Conservation (phyloP, 202 grass and related monocot species). For the Eragrostis tef region DNA sequence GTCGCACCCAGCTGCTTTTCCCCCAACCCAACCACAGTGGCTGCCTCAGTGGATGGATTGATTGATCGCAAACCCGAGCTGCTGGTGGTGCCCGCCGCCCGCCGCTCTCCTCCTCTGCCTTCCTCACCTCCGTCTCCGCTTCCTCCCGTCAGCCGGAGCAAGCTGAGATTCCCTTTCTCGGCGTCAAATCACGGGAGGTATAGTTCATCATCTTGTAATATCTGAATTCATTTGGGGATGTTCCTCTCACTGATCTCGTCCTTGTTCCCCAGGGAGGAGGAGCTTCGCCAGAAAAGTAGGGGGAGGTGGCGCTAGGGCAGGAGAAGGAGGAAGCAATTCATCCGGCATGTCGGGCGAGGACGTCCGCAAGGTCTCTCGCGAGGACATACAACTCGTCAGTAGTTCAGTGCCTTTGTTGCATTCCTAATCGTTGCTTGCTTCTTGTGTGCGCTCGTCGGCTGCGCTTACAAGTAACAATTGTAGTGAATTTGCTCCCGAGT, state of each 20-base stretch:
- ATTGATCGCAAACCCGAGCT: conserved; percentile 29
- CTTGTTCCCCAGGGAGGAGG: conserved; percentile 13
- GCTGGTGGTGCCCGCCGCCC: not conserved
- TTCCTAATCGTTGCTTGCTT: conserved; percentile 4
- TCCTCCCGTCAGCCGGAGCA: not conserved
- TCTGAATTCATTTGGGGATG: not conserved
- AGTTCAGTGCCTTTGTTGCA: conserved; percentile 18
- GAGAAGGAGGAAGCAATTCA: not conserved
- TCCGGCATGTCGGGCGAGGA: conserved; percentile 61
- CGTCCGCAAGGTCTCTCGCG: conserved; percentile 70
- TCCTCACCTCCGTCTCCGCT: not conserved
- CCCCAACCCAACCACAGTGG: conserved; percentile 12
- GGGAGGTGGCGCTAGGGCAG: conserved; percentile 29
- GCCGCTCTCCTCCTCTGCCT: not conserved
- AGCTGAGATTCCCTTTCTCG: not conserved
- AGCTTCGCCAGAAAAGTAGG: not conserved
- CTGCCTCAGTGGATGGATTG: conserved; percentile 25
- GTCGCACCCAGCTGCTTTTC: not conserved
- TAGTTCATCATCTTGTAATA: not conserved
- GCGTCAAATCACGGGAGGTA: not conserved
- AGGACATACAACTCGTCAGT: conserved; percentile 64
- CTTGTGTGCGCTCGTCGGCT: not conserved
- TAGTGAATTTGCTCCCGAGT: not conserved
- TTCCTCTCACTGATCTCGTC: not conserved
- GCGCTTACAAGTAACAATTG: not conserved